Base-by-base conservation (phyloP, 108 stramenopile species). In the Schizochytrium sp. region DNA sequence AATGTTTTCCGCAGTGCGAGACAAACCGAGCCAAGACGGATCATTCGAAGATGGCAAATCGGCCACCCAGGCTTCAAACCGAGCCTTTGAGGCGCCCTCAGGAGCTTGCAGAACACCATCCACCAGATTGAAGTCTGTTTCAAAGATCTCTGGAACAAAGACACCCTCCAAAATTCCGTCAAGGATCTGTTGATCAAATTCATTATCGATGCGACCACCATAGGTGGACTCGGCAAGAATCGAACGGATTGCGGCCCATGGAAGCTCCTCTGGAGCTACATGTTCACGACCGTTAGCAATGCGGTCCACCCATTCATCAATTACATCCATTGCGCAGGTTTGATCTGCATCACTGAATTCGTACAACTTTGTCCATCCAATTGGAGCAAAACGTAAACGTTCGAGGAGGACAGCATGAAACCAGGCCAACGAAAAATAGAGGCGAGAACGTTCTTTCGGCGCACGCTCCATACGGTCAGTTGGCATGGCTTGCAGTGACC, bases 281-380 rank as follows among this genome's bases (percentile, higher is more conserved):
- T 94, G 94, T 57, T 90, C 88, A 2, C 72, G 45, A 17, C 57
- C 10, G 46, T 28, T 46, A 50, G 46, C 56, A 3, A 40, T 4
- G 7, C 76, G 45, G 56, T 93, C 94, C 17, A 93, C 69, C 93
- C 93, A 93, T 42, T 92, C 58, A 57, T 93, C 93, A 41, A 94
- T 91, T 7, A 90, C 91, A 72, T 93, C 92, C 58, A 99, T 88
- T 2, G 97, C 98, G 89, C 97, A 96, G 46, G 88, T 87, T 8
- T 97, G 96, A 91, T 99, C 99, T 3, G 98, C 96, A 89, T 98
- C 98, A 47, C 96, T 97, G 91, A 98, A 98, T 72, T 98, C 98
- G 89, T 98, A 98, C 57, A 88, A 90, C 89, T 99, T 96, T 46
- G 95, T 95, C 98, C 98, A 99, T 8, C 98, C 99, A 15, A 92